phyloP scores from a whole-genome alignment of 768 basidiomycete genomes.

The Russula earlei region DNA sequence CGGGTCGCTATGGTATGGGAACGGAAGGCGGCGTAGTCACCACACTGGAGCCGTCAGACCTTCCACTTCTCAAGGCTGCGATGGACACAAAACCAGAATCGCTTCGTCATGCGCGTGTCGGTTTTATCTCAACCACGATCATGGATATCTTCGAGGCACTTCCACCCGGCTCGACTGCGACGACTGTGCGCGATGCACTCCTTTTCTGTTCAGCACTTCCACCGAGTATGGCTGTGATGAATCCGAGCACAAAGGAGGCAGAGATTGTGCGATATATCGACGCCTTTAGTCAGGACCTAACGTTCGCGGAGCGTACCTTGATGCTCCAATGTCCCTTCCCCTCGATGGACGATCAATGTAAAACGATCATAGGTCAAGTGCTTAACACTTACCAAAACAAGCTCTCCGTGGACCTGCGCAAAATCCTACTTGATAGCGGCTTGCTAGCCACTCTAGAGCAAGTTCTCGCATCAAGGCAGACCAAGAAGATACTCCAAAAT shows the following conservation, averaged over 20 bases:
- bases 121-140: slow-evolving; percentile 24
- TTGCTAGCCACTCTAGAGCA: slow-evolving; percentile 35
- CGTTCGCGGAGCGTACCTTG: slow-evolving; percentile 35
- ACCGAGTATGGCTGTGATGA: slow-evolving; percentile 33
- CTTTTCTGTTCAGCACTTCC: slow-evolving; percentile 39
- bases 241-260: slow-evolving; percentile 21
- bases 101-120: slow-evolving; percentile 45
- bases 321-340: slow-evolving; percentile 46
- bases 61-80: slow-evolving; percentile 48
- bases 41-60: slow-evolving; percentile 53
- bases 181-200: slow-evolving; percentile 40
- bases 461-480: slow-evolving; percentile 31
- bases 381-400: slow-evolving; percentile 34
- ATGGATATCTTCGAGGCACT: slow-evolving; percentile 31
- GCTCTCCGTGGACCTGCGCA: slow-evolving; percentile 35
- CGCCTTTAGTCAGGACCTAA: slow-evolving; percentile 28
- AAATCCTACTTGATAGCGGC: slow-evolving; percentile 29
- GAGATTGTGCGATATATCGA: slow-evolving; percentile 39
- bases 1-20: slow-evolving; percentile 74
- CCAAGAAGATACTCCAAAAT: slow-evolving; percentile 11
- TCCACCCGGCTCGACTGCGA: slow-evolving; percentile 33
- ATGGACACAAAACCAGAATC: slow-evolving; percentile 42
- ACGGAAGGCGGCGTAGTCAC: slow-evolving; percentile 59
- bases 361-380: slow-evolving; percentile 32
- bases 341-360: slow-evolving; percentile 35